Evolutionary conservation across 2,329 filamentous ascomycete species (phyloP), one percentile per base, ranked within the genome.

Genomic region (Arachnopeziza araneosa): DNA sequence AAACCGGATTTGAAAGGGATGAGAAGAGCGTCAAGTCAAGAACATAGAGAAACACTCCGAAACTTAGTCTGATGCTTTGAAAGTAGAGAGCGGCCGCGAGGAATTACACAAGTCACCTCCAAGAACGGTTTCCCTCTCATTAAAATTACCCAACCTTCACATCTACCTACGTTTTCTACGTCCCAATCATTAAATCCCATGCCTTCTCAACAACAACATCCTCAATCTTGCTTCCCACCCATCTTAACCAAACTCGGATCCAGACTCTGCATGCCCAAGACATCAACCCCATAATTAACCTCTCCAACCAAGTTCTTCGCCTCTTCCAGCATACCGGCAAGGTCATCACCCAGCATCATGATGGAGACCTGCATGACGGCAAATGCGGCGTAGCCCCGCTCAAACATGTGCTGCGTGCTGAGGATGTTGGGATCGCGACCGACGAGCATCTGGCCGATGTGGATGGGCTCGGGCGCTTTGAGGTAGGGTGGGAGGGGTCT

Each of bases 401-500:
- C 60, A 30, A 52, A 52, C 24, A 61, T 50, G 48, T 61, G 60
- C 50, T 50, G 19, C 21, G 60, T 58, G 36, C 60, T 61, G 21
- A 61, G 24, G 24, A 61, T 58, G 32, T 59, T 57, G 10, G 52
- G 50, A 50, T 59, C 53, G n/a, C 52, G 50, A 26, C 53, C 53
- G 8, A 58, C 44, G n/a, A 61, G 56, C 52, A 61, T 49, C 48
- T 58, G 56, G 7, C 56, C 54, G 30, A 61, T 57, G 23, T 50
- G 51, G 10, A 60, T 23, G 2, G 58, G 58, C 23, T 54, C 75
- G 0, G 88, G 87, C 0, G 85, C 75, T 7, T 78, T 78, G 19
- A 91, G 74, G 69, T 89, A 90, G 0, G 88, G 88, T 0, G 88
- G 88, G 0, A 91, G 76, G 0, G 87, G 83, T 61, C 88, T 84